These are phyloP conservation scores for Zymoseptoria pseudotritici DNA, from an alignment of 2,329 filamentous ascomycete genomes.

Conservation along the genomic window DNA sequence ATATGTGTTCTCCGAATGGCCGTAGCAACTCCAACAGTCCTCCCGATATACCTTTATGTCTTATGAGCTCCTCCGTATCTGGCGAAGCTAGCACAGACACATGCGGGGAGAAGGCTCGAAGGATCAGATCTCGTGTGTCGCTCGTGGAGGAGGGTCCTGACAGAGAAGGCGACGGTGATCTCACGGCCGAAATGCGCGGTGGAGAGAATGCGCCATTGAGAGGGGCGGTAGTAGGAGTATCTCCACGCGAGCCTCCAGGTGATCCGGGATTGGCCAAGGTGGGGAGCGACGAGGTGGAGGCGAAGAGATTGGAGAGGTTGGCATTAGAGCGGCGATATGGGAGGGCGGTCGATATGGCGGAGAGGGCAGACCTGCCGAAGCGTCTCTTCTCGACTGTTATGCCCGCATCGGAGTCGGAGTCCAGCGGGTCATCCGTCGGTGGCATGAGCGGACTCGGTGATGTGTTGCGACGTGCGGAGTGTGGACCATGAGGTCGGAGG, in stretches of 20 bases:
- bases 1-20: conserved; percentile 82
- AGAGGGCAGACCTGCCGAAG: conserved; percentile 47
- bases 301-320: conserved; percentile 47
- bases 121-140: conserved; percentile 58
- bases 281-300: conserved; percentile 42
- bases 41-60: conserved; percentile 73
- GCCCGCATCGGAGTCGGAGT: conserved; percentile 60
- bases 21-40: conserved; percentile 80
- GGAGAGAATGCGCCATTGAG: conserved; percentile 39
- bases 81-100: conserved; percentile 79
- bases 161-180: conserved; percentile 33
- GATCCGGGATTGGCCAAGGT: conserved; percentile 25
- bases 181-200: conserved; percentile 29
- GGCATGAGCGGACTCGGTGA: conserved; percentile 47
- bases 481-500: background rate
- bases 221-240: conserved; percentile 33
- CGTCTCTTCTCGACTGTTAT: conserved; percentile 53
- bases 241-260: conserved; percentile 35
- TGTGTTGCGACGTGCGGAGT: background rate
- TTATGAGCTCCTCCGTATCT: conserved; percentile 74
- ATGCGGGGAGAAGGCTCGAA: conserved; percentile 81
- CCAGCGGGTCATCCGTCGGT: conserved; percentile 57
- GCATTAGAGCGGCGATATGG: conserved; percentile 48
- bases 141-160: conserved; percentile 34
- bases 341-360: conserved; percentile 48